A percentile compares a stretch with the other conserved stretches of the same genome.
Conservation (phyloP, 2,329 filamentous ascomycete genomes). For the Capronia americana region DNA sequence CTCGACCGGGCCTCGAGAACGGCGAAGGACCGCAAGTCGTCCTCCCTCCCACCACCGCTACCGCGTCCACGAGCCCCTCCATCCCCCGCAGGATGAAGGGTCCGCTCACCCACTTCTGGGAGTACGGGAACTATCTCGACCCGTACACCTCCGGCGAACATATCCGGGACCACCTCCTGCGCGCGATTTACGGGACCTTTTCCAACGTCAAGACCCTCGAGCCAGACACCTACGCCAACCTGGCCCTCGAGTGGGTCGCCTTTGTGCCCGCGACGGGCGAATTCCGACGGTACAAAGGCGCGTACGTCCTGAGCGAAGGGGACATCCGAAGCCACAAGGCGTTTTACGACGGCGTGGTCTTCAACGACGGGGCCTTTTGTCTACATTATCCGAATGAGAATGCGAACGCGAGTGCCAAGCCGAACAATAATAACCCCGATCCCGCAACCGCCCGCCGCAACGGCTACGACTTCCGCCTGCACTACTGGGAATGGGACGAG, state of each 20-base stretch:
- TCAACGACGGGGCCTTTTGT: constrained; percentile 93
- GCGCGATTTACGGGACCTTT: constrained; percentile 37
- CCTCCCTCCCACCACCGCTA: background rate
- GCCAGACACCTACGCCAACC: constrained; percentile 31
- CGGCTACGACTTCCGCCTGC: constrained; percentile 17
- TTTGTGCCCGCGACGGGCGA: constrained; percentile 22
- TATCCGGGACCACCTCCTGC: constrained; percentile 33
- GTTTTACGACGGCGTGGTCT: constrained; percentile 73
- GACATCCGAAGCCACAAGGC: constrained; percentile 15
- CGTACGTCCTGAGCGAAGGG: constrained; percentile 14
- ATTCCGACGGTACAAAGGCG: constrained; percentile 21
- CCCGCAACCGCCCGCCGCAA: background rate
- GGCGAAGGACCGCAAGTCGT: constrained; percentile 7
- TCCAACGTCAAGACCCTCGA: constrained; percentile 34
- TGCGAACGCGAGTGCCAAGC: background rate
- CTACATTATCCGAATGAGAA: constrained; percentile 50
- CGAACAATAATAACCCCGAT: background rate
- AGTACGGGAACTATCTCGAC: constrained; percentile 32
- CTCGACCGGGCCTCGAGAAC: constrained; percentile 16
- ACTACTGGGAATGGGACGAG: constrained; percentile 24
- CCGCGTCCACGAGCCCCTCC: too few species aligned
- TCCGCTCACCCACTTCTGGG: constrained; percentile 23
- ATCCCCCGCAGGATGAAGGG: constrained; percentile 11
- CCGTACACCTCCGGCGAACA: constrained; percentile 32
- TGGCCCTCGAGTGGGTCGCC: constrained; percentile 32